Evolutionary conservation across 1,284 basidiomycete species (phyloP).

Genomic region (Rhizopogon hawkerae): DNA sequence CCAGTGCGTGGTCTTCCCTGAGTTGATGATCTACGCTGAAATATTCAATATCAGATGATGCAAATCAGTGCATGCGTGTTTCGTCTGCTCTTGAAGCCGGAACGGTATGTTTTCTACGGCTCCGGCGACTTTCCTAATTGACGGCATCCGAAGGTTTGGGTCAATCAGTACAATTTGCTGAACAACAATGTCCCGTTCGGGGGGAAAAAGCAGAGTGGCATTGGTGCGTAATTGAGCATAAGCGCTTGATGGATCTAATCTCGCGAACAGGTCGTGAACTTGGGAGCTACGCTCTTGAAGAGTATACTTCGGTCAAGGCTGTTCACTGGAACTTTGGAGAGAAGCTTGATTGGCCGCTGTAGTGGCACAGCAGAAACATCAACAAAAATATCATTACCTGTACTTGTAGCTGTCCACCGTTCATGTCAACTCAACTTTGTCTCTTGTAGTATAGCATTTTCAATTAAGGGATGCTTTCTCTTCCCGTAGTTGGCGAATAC

Average conservation of each 20-base stretch:
- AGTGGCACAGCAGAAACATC: slow-evolving; percentile 13
- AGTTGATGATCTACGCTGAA: neutral
- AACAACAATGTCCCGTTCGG: slow-evolving; percentile 87
- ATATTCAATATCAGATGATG: slow-evolving; percentile 47
- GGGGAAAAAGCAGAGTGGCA: slow-evolving; percentile 80
- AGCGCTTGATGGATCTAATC: slow-evolving; percentile 14
- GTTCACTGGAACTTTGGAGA: slow-evolving; percentile 85
- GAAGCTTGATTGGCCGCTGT: slow-evolving; percentile 71
- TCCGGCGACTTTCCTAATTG: slow-evolving; percentile 8
- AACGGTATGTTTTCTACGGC: slow-evolving; percentile 42
- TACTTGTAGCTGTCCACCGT: neutral
- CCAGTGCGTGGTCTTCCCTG: slow-evolving; percentile 43
- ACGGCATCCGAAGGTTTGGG: slow-evolving; percentile 56
- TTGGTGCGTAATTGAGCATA: slow-evolving; percentile 34
- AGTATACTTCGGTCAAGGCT: slow-evolving; percentile 80
- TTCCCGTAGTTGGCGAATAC: neutral
- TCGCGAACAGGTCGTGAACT: slow-evolving; percentile 65
- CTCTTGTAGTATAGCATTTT: too few species aligned
- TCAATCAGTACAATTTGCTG: slow-evolving; percentile 80
- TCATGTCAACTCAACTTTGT: neutral
- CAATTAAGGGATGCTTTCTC: neutral
- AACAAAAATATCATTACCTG: neutral
- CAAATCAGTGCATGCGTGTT: slow-evolving; percentile 82
- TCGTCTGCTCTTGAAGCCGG: slow-evolving; percentile 78
- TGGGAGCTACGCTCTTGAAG: slow-evolving; percentile 79